Percentiles rank a stretch among this genome's conserved stretches.
These are phyloP conservation scores for Rosa lucieae DNA, from an alignment of 306 rosid species.

Conservation along the genomic window DNA sequence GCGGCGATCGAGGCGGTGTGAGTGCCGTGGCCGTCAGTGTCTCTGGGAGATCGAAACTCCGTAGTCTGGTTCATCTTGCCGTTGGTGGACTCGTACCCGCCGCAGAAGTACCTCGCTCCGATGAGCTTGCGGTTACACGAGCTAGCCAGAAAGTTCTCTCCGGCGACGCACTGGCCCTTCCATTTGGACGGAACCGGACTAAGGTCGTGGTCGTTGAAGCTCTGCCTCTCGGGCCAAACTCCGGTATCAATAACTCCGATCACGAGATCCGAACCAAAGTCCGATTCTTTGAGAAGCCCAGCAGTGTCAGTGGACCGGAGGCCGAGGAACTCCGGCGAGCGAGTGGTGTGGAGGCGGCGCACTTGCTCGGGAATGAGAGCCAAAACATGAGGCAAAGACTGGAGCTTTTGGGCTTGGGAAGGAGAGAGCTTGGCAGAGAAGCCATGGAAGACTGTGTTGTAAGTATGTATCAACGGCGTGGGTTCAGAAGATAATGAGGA, in stretches of 20 bases:
- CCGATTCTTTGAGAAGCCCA: slow-evolving; percentile 77
- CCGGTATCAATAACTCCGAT: slow-evolving; percentile 91
- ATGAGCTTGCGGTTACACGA: slow-evolving; percentile 75
- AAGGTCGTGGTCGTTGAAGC: slow-evolving; percentile 67
- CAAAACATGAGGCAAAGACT: slow-evolving; percentile 44
- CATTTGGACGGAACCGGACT: slow-evolving; percentile 72
- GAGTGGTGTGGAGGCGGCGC: slow-evolving; percentile 72
- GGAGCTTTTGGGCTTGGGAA: slow-evolving; percentile 43
- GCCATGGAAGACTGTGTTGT: slow-evolving; percentile 73
- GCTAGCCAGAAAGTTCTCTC: slow-evolving; percentile 44
- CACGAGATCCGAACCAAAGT: slow-evolving; percentile 89
- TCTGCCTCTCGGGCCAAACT: slow-evolving; percentile 77
- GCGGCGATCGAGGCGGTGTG: slow-evolving; percentile 90
- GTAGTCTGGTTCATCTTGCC: slow-evolving; percentile 76
- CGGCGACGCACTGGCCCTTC: slow-evolving; percentile 69
- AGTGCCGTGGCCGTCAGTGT: slow-evolving; percentile 89
- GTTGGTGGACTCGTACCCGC: slow-evolving; percentile 69
- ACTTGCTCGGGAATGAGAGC: slow-evolving; percentile 73
- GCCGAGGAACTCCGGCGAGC: slow-evolving; percentile 85
- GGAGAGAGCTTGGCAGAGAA: slow-evolving; percentile 73
- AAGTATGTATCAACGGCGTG: slow-evolving; percentile 49
- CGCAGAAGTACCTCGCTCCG: slow-evolving; percentile 69
- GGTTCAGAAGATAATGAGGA: slow-evolving; percentile 31
- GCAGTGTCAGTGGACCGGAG: slow-evolving; percentile 56
- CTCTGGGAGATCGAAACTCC: slow-evolving; percentile 71